These are phyloP conservation scores for Lasiosphaeris hirsuta DNA, from an alignment of 495 filamentous ascomycete species.

Conservation along the genomic window DNA sequence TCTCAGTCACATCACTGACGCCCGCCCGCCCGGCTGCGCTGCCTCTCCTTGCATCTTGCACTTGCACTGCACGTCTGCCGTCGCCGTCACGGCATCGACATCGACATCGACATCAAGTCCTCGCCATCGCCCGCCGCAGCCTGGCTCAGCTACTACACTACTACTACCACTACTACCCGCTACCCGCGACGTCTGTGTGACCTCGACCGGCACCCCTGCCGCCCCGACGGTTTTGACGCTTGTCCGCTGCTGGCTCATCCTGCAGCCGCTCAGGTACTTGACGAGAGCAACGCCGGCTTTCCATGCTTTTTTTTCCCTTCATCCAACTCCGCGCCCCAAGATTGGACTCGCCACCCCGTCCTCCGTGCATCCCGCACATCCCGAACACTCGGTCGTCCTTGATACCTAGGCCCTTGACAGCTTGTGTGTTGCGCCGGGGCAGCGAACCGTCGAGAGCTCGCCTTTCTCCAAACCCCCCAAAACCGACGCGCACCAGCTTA, in stretches of 20 bases:
- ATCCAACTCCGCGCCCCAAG: neutral
- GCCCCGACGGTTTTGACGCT: conserved; percentile 15
- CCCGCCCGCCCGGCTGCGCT: no score
- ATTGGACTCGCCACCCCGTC: neutral
- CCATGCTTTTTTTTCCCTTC: conserved; percentile 1
- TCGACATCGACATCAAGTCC: neutral
- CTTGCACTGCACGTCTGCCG: no score
- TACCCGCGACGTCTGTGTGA: neutral
- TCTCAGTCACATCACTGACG: no score
- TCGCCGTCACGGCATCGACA: no score
- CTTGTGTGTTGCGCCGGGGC: neutral
- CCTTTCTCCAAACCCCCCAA: neutral
- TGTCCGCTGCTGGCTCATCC: conserved; percentile 12
- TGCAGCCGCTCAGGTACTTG: conserved; percentile 18
- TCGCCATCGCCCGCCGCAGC: neutral
- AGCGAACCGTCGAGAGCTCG: neutral
- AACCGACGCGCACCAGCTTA: neutral
- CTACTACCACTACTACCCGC: conserved; percentile 4
- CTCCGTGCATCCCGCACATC: neutral
- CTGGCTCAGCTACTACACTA: conserved; percentile 6
- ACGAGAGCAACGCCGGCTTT: conserved; percentile 13
- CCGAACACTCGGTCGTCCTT: neutral
- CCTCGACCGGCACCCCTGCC: neutral
- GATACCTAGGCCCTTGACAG: neutral
- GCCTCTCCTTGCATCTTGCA: no score